These are phyloP conservation scores for Cymbopogon citratus DNA, from an alignment of 176 grass and related monocot genomes.

Conservation along the genomic window DNA sequence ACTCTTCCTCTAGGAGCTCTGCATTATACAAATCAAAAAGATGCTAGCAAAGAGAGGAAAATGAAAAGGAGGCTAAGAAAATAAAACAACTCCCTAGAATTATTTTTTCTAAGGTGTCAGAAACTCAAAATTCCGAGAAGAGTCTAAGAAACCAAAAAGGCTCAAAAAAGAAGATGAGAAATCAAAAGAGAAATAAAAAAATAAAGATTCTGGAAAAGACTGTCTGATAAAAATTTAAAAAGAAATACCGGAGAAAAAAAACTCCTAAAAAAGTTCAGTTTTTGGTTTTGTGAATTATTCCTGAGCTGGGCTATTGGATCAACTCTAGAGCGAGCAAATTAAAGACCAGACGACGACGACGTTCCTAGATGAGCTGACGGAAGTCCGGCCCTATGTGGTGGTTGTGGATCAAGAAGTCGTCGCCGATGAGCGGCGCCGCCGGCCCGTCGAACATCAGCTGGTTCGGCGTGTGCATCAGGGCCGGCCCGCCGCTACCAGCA, in stretches of 20 bases:
- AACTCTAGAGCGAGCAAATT: not conserved
- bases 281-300: slow-evolving; percentile 48
- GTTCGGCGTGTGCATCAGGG: slow-evolving; percentile 25
- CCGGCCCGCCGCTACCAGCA: not conserved
- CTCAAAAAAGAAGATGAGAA: slow-evolving; percentile 5
- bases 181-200: slow-evolving; percentile 21
- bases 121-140: slow-evolving; percentile 25
- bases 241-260: slow-evolving; percentile 29
- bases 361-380: slow-evolving; percentile 70
- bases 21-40: slow-evolving; percentile 34
- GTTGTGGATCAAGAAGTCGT: slow-evolving; percentile 72
- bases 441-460: slow-evolving; percentile 41
- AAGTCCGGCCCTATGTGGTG: slow-evolving; percentile 51
- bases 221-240: not conserved
- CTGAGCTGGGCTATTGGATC: slow-evolving; percentile 34
- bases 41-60: slow-evolving; percentile 9
- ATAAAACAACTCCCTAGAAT: slow-evolving; percentile 47
- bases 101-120: slow-evolving; percentile 49
- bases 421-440: slow-evolving; percentile 27
- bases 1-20: slow-evolving; percentile 45
- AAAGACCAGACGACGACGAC: not conserved
- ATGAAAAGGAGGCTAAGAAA: not conserved
- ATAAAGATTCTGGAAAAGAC: slow-evolving; percentile 24
- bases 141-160: not conserved
- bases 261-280: slow-evolving; percentile 32